Evolutionary conservation across 2,329 filamentous ascomycete genomes (phyloP), one percentile per base, ranked within the genome.

Genomic region (Arthrobotrys pseudoclavata): DNA sequence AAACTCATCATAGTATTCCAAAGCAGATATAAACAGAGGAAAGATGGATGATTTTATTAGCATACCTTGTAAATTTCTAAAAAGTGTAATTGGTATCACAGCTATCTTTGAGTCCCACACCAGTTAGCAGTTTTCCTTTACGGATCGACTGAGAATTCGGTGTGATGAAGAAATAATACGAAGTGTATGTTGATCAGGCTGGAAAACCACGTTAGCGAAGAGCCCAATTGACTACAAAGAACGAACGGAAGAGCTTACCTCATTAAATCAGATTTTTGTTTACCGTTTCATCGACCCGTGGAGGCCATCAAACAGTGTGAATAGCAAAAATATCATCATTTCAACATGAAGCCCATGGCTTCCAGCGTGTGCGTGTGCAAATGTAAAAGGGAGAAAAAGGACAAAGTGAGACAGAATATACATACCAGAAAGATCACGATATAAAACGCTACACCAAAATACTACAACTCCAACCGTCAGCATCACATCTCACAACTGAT

Each of bases 181-280:
- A 79, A 80, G n/a, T 55, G 15, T 20, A 64, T 45, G 60, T 67
- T 62, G 57, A 62, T 78, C 55, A 34, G 67, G 29, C 24, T 26
- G 10, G 20, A 53, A 29, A 9, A 55, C 10, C 61, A 67, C 18
- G 68, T 74, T 77, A 80, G 60, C 52, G 6, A 57, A 82, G 78
- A 82, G 80, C 67, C 7, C 12, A 5, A 45, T 6, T 24, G 24
- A 7, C 37, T 34, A 13, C 12, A 15, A 15, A 24, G 29, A 42
- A 15, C 12, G 66, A 5, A 62, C 24, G 63, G 55, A 24, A 72
- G 34, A 50, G 76, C 82, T 81, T 83, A 84, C 83, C 84, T 84
- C 84, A 85, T 85, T 85, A 85, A 84, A 85, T 85, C 84, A 85
- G 84, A 85, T 82, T 84, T 85, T 84, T 82, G 81, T 83, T 84